Evolutionary conservation across 2,329 filamentous ascomycete genomes (phyloP).

Genomic region (Trichoderma guizhouense): DNA sequence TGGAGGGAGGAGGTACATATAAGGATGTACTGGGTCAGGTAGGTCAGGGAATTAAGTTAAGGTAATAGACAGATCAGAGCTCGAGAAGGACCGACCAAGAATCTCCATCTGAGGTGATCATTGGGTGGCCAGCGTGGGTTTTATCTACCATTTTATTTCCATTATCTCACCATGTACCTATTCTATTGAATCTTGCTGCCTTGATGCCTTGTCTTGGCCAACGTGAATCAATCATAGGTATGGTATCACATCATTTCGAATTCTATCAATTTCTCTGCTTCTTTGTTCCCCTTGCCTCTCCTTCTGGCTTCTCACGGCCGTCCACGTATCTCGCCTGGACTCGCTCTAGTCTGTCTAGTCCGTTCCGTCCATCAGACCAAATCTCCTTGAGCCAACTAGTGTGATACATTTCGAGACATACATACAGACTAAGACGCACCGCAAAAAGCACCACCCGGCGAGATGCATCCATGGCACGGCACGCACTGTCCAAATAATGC

Average conservation of each 20-base stretch:
- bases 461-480: not conserved
- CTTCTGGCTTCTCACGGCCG: not conserved
- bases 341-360: not conserved
- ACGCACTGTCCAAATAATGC: not conserved
- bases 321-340: not conserved
- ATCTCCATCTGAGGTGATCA: not conserved
- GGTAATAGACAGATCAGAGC: not conserved
- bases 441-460: not conserved
- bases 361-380: not conserved
- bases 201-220: not conserved
- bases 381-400: not conserved
- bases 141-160: not conserved
- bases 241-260: too few relatives aligned
- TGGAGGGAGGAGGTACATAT: constrained; percentile 2
- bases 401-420: constrained; percentile 7
- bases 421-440: not conserved
- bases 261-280: not conserved
- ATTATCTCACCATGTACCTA: not conserved
- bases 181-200: not conserved
- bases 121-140: not conserved
- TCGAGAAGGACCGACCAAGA: not conserved
- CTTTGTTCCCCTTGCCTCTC: not conserved
- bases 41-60: not conserved
- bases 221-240: too few relatives aligned
- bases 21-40: not conserved